These are phyloP conservation scores for Rosa chinensis DNA, from an alignment of 306 rosid genomes.

Conservation along the genomic window DNA sequence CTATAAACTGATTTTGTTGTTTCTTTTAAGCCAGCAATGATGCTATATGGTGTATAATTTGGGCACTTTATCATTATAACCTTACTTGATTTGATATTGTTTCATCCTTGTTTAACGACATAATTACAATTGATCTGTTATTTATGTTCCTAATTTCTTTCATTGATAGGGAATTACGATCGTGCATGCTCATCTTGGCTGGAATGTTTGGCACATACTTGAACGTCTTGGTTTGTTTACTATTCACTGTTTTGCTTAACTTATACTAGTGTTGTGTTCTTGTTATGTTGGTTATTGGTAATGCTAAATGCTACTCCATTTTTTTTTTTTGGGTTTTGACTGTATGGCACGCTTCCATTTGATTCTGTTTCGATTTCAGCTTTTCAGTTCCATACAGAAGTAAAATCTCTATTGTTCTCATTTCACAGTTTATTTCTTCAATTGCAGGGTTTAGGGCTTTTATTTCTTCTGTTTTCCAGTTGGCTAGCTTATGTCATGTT, in stretches of 20 bases:
- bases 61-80: not conserved
- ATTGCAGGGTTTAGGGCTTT: slow-evolving; percentile 82
- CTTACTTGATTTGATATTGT: slow-evolving; percentile 3
- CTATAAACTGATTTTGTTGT: not conserved
- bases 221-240: slow-evolving; percentile 75
- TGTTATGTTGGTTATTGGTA: not conserved
- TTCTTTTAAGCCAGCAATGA: not conserved
- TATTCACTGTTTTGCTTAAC: slow-evolving; percentile 26
- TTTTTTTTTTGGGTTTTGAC: not conserved
- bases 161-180: slow-evolving; percentile 67
- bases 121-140: not conserved
- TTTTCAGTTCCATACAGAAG: not conserved
- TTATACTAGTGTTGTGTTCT: slow-evolving; percentile 20
- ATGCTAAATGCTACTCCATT: not conserved
- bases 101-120: not conserved
- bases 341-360: not conserved
- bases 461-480: slow-evolving; percentile 89
- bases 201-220: slow-evolving; percentile 95
- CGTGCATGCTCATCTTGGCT: slow-evolving; percentile 58
- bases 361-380: not conserved
- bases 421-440: slow-evolving; percentile 16
- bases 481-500: slow-evolving; percentile 96
- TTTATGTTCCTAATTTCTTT: not conserved
- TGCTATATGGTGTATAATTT: not conserved
- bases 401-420: slow-evolving; percentile 16